Evolutionary conservation across 768 basidiomycete species (phyloP).

Genomic region (Clitopilus passeckerianus): DNA sequence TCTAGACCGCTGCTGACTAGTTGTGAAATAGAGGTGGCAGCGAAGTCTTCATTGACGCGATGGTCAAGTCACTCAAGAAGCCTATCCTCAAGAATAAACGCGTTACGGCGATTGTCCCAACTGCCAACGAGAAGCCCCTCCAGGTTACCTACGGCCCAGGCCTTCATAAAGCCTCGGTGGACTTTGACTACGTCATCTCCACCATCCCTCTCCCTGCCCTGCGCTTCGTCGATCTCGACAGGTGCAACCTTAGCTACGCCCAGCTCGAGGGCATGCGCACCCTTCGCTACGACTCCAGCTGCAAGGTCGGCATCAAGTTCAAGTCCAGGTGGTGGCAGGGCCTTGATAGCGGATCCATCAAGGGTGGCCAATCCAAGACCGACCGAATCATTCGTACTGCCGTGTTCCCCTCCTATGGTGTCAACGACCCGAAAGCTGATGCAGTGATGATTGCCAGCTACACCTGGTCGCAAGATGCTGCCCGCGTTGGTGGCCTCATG

Average conservation of each 20-base stretch:
- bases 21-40: conserved; percentile 17
- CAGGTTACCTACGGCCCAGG: not conserved
- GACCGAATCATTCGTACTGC: conserved; percentile 35
- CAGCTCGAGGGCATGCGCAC: conserved; percentile 27
- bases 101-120: conserved; percentile 8
- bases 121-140: not conserved
- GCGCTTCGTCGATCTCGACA: conserved; percentile 19
- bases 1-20: not conserved
- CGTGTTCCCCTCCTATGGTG: conserved; percentile 40
- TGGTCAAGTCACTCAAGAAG: conserved; percentile 6
- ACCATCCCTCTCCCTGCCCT: conserved; percentile 25
- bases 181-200: conserved; percentile 22
- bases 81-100: conserved; percentile 2
- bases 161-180: not conserved
- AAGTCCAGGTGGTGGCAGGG: conserved; percentile 26
- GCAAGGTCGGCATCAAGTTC: conserved; percentile 32
- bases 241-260: conserved; percentile 14
- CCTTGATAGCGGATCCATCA: conserved; percentile 12
- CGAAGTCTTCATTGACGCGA: not conserved
- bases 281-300: conserved; percentile 24
- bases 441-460: conserved; percentile 36
- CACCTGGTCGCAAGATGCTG: conserved; percentile 33
- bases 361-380: conserved; percentile 37
- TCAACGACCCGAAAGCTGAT: conserved; percentile 10
- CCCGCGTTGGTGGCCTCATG: conserved; percentile 29